phyloP scores from a whole-genome alignment of 805 yeast genomes.

The Yamadazyma insecticola region DNA sequence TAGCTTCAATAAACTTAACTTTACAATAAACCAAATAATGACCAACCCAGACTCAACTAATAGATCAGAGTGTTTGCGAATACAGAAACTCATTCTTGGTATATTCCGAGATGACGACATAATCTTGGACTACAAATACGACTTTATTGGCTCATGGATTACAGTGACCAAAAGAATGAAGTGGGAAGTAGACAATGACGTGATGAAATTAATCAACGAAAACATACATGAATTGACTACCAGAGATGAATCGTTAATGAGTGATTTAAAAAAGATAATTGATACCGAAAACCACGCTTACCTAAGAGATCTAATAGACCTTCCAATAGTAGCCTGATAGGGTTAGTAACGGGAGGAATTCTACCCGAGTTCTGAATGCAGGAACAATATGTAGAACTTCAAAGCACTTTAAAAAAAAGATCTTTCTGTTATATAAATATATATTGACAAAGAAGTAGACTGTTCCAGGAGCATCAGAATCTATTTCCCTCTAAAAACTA shows the following conservation, averaged over 20 bases:
- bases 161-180: slow-evolving; percentile 5
- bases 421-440: neutral
- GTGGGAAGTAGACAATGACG: neutral
- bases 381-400: too few relatives aligned
- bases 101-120: slow-evolving; percentile 13
- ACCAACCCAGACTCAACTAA: slow-evolving; percentile 19
- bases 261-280: neutral
- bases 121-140: slow-evolving; percentile 24
- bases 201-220: neutral
- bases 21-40: slow-evolving; percentile 25
- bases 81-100: slow-evolving; percentile 18
- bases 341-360: too few relatives aligned
- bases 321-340: too few relatives aligned
- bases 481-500: too few relatives aligned
- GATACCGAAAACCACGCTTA: too few relatives aligned
- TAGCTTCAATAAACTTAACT: slow-evolving; percentile 18
- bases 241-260: neutral
- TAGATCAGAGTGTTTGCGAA: slow-evolving; percentile 15
- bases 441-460: neutral
- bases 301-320: too few relatives aligned
- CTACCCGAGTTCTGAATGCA: too few relatives aligned
- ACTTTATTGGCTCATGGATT: slow-evolving; percentile 35
- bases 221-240: neutral
- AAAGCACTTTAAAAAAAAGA: neutral
- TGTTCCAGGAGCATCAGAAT: too few relatives aligned